Base-by-base conservation (phyloP, 306 rosid species). In the Ochetophila trinervis region DNA sequence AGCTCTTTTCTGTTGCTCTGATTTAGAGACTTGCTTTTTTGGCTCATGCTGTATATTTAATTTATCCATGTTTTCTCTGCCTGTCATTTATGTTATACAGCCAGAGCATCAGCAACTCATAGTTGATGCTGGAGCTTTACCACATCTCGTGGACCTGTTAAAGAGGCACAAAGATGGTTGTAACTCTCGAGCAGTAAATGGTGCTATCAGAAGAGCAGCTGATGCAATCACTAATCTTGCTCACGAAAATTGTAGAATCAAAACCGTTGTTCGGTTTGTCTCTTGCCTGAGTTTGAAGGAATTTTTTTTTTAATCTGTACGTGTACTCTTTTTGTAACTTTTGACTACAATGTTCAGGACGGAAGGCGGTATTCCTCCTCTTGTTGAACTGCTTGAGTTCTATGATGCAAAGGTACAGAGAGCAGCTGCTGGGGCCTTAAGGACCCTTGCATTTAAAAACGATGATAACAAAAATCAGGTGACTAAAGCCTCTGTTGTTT, bases 361-460 rank as follows among this genome's bases (percentile, higher is more conserved):
- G 60, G 91, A 85, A 81, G 91, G 88, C 69, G 95, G 88, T 30
- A 87, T 90, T 40, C 88, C 84, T 63, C 82, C 81, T 75, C 89
- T 90, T 11, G 91, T 90, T 62, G 83, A 85, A 60, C 58, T 87
- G 78, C 89, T 90, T 53, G 82, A 83, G 57, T 81, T 50, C 55
- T 50, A 21, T 14, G 84, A 90, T 54, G 35, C 53, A 16, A 90
- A 81, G 76, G 95, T 85, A 20, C 91, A 79, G 58, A 78, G 74
- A 60, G 88, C 89, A 42, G 87, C 86, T 61, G 95, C 95, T 5
- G 84, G 72, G 15, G 86, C 96, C n/a, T 68, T 87, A 55, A 71
- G 85, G 19, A 87, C 86, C 54, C 82, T 87, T 24, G 88, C 88
- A 45, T 87, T 83, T 71, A 76, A 83, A 76, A 83, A 85, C 53